Evolutionary conservation across 495 filamentous ascomycete genomes (phyloP).

Genomic region (Xylaria scruposa): DNA sequence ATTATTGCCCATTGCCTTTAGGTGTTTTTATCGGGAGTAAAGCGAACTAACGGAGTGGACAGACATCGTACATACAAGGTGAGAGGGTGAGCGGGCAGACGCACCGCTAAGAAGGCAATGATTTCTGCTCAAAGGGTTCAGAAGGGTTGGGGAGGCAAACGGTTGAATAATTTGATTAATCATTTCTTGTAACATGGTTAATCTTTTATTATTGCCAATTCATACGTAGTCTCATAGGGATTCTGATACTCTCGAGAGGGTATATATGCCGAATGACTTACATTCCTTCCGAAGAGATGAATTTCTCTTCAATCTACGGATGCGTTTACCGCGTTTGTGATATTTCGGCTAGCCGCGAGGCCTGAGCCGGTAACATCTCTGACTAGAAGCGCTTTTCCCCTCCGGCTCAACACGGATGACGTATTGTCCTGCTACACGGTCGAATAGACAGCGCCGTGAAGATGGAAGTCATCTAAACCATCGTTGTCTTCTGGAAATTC

Average conservation of each 20-base stretch:
- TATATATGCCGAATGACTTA: background rate
- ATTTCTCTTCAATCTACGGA: background rate
- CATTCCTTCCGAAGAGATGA: background rate
- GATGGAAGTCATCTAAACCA: background rate
- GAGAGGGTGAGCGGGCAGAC: too few species aligned
- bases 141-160: too few species aligned
- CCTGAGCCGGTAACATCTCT: background rate
- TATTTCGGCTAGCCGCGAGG: background rate
- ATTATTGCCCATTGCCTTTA: too few species aligned
- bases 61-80: too few species aligned
- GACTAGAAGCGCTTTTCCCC: background rate
- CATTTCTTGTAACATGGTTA: too few species aligned
- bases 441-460: background rate
- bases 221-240: too few species aligned
- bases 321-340: background rate
- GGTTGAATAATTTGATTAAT: too few species aligned
- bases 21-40: too few species aligned
- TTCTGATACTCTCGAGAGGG: background rate
- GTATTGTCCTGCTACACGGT: background rate
- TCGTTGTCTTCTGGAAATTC: background rate
- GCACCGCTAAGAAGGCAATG: too few species aligned
- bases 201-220: too few species aligned
- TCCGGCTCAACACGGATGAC: background rate
- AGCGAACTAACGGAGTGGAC: too few species aligned
- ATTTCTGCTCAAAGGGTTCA: too few species aligned